These are phyloP conservation scores for Hyaloscypha variabilis DNA, from an alignment of 495 filamentous ascomycete genomes.

Conservation along the genomic window DNA sequence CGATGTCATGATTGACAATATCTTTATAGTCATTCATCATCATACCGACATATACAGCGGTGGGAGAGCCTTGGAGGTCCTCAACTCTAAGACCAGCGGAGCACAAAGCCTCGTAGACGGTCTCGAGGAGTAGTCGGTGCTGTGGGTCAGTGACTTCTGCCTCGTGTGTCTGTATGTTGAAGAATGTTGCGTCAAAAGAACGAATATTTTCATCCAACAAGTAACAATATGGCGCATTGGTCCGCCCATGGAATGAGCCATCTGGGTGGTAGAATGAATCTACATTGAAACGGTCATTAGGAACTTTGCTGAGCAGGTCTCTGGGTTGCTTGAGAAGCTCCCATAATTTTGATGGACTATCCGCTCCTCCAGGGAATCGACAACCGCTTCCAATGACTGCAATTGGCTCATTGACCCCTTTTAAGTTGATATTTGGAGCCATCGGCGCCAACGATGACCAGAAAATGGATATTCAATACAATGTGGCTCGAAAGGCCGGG, in stretches of 20 bases:
- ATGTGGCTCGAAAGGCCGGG: no score
- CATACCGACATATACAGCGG: slow-evolving; percentile 39
- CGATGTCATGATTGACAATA: slow-evolving; percentile 37
- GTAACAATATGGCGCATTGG: slow-evolving; percentile 35
- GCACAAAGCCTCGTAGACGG: slow-evolving; percentile 59
- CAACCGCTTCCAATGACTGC: slow-evolving; percentile 63
- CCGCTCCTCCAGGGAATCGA: slow-evolving; percentile 59
- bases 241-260: slow-evolving; percentile 13
- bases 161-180: slow-evolving; percentile 59
- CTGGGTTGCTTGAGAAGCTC: slow-evolving; percentile 43
- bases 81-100: slow-evolving; percentile 48
- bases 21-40: slow-evolving; percentile 40
- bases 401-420: no score
- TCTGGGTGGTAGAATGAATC: slow-evolving; percentile 50
- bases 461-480: no score
- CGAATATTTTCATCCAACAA: slow-evolving; percentile 55
- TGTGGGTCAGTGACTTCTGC: slow-evolving; percentile 62
- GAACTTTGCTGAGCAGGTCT: slow-evolving; percentile 39
- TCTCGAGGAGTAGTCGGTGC: slow-evolving; percentile 57
- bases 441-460: no score
- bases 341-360: slow-evolving; percentile 57
- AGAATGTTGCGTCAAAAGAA: slow-evolving; percentile 61
- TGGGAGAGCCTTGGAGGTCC: slow-evolving; percentile 32
- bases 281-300: slow-evolving; percentile 51
- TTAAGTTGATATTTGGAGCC: no score